Evolutionary conservation across 139 green algal species (phyloP).

Genomic region (Micractinium sp.): DNA sequence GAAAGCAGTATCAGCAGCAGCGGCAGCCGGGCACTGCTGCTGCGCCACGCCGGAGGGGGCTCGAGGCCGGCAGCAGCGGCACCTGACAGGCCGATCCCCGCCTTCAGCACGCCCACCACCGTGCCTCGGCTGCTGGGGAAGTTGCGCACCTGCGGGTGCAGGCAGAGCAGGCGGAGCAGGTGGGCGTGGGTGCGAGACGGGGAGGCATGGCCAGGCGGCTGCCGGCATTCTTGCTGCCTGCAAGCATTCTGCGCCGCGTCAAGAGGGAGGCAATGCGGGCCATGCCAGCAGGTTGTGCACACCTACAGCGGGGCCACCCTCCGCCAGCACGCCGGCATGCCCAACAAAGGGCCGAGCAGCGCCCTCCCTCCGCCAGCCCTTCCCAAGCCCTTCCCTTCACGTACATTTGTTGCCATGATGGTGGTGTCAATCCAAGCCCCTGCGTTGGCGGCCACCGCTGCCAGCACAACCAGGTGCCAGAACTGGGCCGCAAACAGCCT

Average conservation of each 20-base stretch:
- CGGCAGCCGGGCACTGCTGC: neutral
- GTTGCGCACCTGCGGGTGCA: constrained; percentile 70
- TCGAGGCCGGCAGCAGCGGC: neutral
- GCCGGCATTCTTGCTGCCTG: too few species aligned
- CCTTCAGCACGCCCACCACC: constrained; percentile 83
- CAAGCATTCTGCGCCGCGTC: too few species aligned
- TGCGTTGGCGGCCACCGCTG: constrained; percentile 58
- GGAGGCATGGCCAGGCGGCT: too few species aligned
- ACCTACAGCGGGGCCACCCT: too few species aligned
- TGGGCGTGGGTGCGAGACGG: too few species aligned
- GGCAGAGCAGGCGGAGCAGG: neutral
- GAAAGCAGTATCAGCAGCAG: too few species aligned
- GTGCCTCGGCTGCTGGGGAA: constrained; percentile 78
- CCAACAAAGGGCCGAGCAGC: too few species aligned
- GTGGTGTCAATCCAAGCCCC: constrained; percentile 77
- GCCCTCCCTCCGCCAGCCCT: neutral
- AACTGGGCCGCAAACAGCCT: constrained; percentile 25
- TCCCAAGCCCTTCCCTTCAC: constrained; percentile 3
- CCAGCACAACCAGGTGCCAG: constrained; percentile 38
- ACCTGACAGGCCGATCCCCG: constrained; percentile 56
- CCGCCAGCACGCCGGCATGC: too few species aligned
- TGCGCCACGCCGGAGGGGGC: neutral
- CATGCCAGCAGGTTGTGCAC: too few species aligned
- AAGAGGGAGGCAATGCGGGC: too few species aligned
- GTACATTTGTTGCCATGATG: constrained; percentile 75